A percentile compares a stretch with the other conserved stretches of the same genome.
phyloP scores from a whole-genome alignment of 306 rosid genomes.

The Luffa aegyptiaca region DNA sequence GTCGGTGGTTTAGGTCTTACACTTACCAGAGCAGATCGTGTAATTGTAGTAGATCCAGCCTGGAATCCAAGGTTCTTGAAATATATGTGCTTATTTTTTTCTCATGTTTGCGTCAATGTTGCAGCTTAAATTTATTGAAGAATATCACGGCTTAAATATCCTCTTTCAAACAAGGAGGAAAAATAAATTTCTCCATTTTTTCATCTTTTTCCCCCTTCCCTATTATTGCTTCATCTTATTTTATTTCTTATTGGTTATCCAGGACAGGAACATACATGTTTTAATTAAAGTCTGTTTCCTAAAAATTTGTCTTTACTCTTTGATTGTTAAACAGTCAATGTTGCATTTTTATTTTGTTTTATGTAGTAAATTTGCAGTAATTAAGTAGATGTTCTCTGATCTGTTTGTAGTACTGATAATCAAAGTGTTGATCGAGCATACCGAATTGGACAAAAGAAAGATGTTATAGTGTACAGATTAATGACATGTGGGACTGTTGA shows the following conservation, averaged over 20 bases:
- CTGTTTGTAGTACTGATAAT: constrained; percentile 65
- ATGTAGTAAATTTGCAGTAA: neutral
- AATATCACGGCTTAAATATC: neutral
- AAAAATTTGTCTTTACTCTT: neutral
- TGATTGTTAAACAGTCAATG: neutral
- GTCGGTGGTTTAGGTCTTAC: constrained; percentile 98
- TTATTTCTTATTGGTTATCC: neutral
- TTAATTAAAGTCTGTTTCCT: neutral
- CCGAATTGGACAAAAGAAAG: constrained; percentile 87
- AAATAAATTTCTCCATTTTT: neutral
- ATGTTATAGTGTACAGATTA: constrained; percentile 79
- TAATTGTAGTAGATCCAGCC: constrained; percentile 97
- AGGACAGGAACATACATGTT: neutral
- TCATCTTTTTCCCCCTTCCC: neutral
- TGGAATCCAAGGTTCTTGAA: constrained; percentile 85
- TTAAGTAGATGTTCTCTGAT: constrained; percentile 7
- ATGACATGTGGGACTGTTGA: constrained; percentile 98
- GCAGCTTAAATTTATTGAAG: neutral
- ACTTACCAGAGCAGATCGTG: constrained; percentile 94
- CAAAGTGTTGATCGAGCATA: constrained; percentile 98
- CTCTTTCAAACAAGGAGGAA: neutral
- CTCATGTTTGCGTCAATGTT: neutral
- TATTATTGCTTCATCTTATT: neutral
- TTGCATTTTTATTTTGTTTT: neutral
- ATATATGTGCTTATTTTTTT: neutral